Conservation (phyloP, 2,329 filamentous ascomycete genomes). For the Talaromyces pinophilus region DNA sequence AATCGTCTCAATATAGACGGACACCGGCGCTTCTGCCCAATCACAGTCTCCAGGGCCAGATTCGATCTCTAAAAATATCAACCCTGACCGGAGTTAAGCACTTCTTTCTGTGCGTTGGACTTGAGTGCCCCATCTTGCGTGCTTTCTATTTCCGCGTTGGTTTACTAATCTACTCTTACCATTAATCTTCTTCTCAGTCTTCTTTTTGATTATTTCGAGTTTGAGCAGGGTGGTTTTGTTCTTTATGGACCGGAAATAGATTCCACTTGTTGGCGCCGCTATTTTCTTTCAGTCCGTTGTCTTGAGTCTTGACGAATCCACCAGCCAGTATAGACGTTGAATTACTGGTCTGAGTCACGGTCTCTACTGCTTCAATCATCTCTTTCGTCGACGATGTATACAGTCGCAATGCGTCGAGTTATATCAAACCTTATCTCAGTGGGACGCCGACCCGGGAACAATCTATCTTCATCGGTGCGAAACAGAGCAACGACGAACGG, state of each 20-base stretch:
- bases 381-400: neutral
- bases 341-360: neutral
- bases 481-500: conserved; percentile 1
- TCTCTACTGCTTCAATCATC: neutral
- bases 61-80: conserved; percentile 2
- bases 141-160: neutral
- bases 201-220: neutral
- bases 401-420: conserved; percentile 12
- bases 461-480: conserved; percentile 9
- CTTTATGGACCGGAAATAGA: neutral
- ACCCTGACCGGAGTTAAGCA: conserved; percentile 4
- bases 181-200: neutral
- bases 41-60: neutral
- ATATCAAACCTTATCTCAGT: conserved; percentile 2
- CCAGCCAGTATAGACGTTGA: neutral
- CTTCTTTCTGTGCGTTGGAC: neutral
- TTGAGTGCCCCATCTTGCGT: neutral
- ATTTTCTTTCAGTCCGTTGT: neutral
- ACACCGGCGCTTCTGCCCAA: neutral
- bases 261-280: neutral
- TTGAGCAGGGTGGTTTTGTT: neutral
- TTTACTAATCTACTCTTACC: neutral
- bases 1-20: neutral
- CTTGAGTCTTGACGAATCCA: neutral
- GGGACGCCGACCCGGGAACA: conserved; percentile 22